phyloP scores from a whole-genome alignment of 371 early-diverging fungal species.

The Mucor sp. region DNA sequence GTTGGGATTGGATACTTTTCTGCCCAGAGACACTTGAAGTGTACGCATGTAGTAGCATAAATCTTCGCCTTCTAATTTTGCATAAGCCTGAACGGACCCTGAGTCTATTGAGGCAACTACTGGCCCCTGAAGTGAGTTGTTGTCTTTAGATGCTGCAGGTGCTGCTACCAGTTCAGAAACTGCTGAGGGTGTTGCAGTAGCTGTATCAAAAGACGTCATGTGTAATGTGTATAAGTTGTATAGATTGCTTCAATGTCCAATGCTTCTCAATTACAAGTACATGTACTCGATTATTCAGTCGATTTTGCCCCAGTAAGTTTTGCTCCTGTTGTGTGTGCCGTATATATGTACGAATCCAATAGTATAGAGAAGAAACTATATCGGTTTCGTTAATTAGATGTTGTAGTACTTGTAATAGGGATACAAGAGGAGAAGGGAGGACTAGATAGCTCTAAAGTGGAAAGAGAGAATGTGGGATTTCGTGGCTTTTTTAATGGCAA shows the following conservation, averaged over 20 bases:
- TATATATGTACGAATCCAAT: not conserved
- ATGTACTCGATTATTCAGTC: not conserved
- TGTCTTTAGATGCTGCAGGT: not conserved
- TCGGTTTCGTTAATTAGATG: not conserved
- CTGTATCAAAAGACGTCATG: constrained; percentile 14
- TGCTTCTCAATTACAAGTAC: not conserved
- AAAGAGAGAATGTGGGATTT: not conserved
- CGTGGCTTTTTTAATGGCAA: constrained; percentile 1
- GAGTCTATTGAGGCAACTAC: constrained; percentile 11
- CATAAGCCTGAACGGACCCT: constrained; percentile 82
- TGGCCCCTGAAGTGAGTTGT: not conserved
- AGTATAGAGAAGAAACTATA: not conserved
- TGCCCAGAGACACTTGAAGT: constrained; percentile 78
- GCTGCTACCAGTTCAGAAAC: constrained; percentile 13
- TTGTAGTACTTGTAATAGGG: not conserved
- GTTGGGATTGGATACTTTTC: constrained; percentile 58
- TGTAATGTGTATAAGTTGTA: not conserved
- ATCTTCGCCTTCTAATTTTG: constrained; percentile 84
- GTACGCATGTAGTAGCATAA: constrained; percentile 83
- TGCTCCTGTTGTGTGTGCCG: too few relatives aligned
- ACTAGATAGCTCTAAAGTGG: not conserved
- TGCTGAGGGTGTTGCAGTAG: constrained; percentile 7
- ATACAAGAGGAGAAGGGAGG: not conserved
- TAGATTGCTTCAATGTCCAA: not conserved
- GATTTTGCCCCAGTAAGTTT: not conserved